Evolutionary conservation across 2,329 filamentous ascomycete species (phyloP), one percentile per base, ranked within the genome.

Genomic region (Talaromyces marneffei): DNA sequence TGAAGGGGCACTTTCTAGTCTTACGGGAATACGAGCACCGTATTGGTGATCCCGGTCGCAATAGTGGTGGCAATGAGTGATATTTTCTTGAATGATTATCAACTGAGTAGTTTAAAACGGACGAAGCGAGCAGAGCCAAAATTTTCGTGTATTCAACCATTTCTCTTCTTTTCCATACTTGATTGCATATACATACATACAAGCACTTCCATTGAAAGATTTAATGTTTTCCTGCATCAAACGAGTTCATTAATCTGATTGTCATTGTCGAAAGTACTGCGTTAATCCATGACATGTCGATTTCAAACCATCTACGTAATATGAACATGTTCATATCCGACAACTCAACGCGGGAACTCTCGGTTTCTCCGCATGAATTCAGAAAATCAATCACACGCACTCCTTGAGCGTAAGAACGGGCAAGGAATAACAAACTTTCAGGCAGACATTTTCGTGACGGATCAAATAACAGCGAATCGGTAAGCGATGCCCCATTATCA

Each of bases 1-100:
- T 14, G 77, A 79, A 62, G 71, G 77, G 23, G 74, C 79, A 37
- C 71, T 80, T 65, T 74, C 76, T 57, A 76, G 74, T 66, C 69
- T 81, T 67, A 75, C 78, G 4, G 77, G 77, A 27, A 70, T 81
- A 64, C 77, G 77, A 54, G 73, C 77, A 31, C 75, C 77, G 20
- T 79, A 79, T 66, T 80, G 78, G 78, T 79, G 65, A 52, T 48
- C 10, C 8, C 4, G 16, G 16, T 2, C 8, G 23, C 25, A 29
- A 18, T 18, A 20, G 44, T 35, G 48, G 48, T 35, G 48, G 48
- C 29, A 33, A 52, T 33, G 48, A 52, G 29, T 23, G 48, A 33
- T 52, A 33, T 50, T 9, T 31, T 29, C 46, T 52, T 33, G 48
- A 33, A 50, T 20, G 48, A 52, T 20, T 23, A 52, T 23, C 16